Percentiles rank a stretch among this genome's conserved stretches.
Conservation (phyloP, 768 basidiomycete genomes). For the Lentinula aciculospora region DNA sequence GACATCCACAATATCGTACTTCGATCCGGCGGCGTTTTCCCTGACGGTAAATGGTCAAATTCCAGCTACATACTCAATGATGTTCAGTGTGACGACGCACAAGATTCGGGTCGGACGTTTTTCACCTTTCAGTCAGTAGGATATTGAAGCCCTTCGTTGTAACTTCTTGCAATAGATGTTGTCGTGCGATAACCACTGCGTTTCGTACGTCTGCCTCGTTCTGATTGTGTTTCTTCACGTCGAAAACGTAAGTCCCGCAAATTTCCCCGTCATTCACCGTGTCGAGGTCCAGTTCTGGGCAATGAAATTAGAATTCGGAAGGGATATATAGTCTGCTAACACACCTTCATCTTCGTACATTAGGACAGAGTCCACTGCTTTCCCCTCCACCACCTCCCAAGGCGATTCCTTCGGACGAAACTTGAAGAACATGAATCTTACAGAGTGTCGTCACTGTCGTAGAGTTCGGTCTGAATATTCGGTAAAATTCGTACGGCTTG, state of each 20-base stretch:
- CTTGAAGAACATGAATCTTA: conserved; percentile 30
- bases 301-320: not conserved
- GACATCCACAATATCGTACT: conserved; percentile 64
- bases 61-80: conserved; percentile 51
- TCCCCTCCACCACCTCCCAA: conserved; percentile 76
- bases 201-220: conserved; percentile 41
- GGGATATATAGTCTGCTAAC: conserved; percentile 10
- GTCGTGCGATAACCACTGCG: conserved; percentile 56
- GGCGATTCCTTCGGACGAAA: conserved; percentile 56
- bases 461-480: not conserved
- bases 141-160: conserved; percentile 54
- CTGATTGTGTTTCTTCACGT: conserved; percentile 38
- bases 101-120: not conserved
- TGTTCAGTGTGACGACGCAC: not conserved
- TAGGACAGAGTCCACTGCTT: conserved; percentile 56
- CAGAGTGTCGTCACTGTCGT: not conserved
- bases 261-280: conserved; percentile 48
- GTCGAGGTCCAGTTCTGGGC: conserved; percentile 53
- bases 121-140: conserved; percentile 63
- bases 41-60: conserved; percentile 56
- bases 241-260: conserved; percentile 58
- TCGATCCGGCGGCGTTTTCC: conserved; percentile 61
- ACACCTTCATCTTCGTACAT: conserved; percentile 54
- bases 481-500: not conserved
- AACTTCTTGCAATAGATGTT: conserved; percentile 56